Evolutionary conservation across 73 alveolate genomes (phyloP).

Genomic region (Paramecium sexaurelia): DNA sequence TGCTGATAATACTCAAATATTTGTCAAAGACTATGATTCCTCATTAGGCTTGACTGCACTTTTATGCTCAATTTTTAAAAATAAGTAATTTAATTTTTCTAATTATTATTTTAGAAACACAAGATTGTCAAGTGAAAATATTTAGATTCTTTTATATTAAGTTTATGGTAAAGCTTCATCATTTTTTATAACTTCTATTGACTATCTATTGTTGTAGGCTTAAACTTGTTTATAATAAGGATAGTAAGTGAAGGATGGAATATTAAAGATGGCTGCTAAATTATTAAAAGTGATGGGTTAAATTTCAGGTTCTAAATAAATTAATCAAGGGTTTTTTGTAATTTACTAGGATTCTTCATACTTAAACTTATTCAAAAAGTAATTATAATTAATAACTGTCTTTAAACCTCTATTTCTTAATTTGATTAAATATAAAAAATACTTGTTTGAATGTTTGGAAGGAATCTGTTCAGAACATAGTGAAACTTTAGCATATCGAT

Average conservation of each 20-base stretch:
- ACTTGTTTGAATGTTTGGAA: constrained; percentile 46
- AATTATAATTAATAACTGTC: neutral
- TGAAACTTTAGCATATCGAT: constrained; percentile 44
- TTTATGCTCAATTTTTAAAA: neutral
- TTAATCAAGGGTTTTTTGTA: constrained; percentile 33
- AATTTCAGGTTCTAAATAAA: constrained; percentile 8
- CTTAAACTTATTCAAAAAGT: neutral
- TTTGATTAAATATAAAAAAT: neutral
- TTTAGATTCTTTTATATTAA: neutral
- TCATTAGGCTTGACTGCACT: neutral
- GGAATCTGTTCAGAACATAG: neutral
- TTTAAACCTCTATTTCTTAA: neutral
- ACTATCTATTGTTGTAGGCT: neutral
- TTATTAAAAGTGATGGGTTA: constrained; percentile 16
- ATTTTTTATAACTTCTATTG: neutral
- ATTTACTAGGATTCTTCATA: neutral
- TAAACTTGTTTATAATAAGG: neutral
- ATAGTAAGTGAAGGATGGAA: neutral
- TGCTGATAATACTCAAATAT: neutral
- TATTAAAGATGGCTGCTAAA: neutral
- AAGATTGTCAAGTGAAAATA: constrained; percentile 32
- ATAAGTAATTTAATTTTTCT: neutral
- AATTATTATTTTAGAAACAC: neutral
- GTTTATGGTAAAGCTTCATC: constrained; percentile 27
- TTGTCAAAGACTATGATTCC: constrained; percentile 45